phyloP scores from a whole-genome alignment of 331 rosid species.

The Pyracantha coccinea region DNA sequence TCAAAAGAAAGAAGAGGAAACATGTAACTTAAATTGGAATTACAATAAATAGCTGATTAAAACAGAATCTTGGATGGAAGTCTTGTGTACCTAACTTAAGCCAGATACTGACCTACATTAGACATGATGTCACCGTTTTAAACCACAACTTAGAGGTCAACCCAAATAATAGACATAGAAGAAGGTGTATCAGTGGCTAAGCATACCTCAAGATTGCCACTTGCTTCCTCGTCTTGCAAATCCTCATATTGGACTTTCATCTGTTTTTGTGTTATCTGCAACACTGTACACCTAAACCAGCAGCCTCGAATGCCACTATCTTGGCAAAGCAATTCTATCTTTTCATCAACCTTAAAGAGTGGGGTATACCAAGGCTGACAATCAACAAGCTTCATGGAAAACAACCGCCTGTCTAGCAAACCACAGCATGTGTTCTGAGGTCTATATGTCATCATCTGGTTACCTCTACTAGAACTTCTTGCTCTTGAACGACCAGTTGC shows the following conservation, averaged over 20 bases:
- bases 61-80: neutral
- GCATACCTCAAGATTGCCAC: constrained; percentile 84
- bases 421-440: constrained; percentile 36
- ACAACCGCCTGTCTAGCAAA: constrained; percentile 35
- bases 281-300: constrained; percentile 91
- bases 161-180: neutral
- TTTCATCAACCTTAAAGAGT: constrained; percentile 54
- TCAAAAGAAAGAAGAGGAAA: neutral
- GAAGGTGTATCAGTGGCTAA: neutral
- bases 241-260: constrained; percentile 75
- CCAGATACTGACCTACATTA: neutral
- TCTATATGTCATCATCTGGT: constrained; percentile 36
- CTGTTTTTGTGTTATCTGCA: constrained; percentile 60
- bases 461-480: constrained; percentile 39
- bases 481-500: constrained; percentile 35
- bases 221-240: constrained; percentile 79
- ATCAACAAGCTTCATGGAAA: constrained; percentile 44
- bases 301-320: constrained; percentile 99
- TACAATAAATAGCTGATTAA: neutral
- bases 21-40: neutral
- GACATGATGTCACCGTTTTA: neutral
- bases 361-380: constrained; percentile 40
- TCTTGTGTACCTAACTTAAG: neutral
- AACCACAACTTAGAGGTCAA: neutral
- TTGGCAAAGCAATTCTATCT: constrained; percentile 90